Percentiles rank a stretch among this genome's conserved stretches.
These are phyloP conservation scores for Acer negundo DNA, from an alignment of 345 rosid genomes.

Conservation along the genomic window DNA sequence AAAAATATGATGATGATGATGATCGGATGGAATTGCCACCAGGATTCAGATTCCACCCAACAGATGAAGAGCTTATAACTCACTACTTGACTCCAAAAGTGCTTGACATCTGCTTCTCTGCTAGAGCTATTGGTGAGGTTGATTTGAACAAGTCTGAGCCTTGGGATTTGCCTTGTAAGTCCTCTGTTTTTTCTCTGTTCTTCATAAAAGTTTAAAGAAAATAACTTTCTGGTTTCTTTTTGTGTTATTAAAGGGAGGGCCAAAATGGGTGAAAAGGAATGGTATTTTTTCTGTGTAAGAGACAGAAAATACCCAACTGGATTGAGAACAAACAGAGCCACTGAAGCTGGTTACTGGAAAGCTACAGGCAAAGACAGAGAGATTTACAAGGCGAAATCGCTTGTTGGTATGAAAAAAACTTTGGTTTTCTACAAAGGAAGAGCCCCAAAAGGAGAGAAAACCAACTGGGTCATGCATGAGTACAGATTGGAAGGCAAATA, in stretches of 20 bases:
- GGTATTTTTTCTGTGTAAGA: conserved; percentile 77
- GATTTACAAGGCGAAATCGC: conserved; percentile 45
- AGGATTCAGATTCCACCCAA: conserved; percentile 65
- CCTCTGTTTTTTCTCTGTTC: not conserved
- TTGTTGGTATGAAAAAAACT: conserved; percentile 97
- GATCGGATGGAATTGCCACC: conserved; percentile 60
- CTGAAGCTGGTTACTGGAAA: conserved; percentile 62
- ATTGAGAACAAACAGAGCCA: conserved; percentile 65
- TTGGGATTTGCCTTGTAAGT: conserved; percentile 69
- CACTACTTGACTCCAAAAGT: conserved; percentile 55
- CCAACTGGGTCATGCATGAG: conserved; percentile 92
- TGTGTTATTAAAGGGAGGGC: conserved; percentile 38
- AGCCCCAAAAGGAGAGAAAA: conserved; percentile 79
- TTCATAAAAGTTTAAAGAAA: not conserved
- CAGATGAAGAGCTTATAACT: conserved; percentile 61
- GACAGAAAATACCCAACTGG: conserved; percentile 87
- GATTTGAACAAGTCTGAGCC: conserved; percentile 74
- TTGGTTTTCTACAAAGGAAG: conserved; percentile 82
- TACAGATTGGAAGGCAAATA: conserved; percentile 74
- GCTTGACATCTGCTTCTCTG: conserved; percentile 35
- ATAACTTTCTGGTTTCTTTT: not conserved
- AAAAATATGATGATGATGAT: conserved; percentile 21
- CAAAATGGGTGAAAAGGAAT: conserved; percentile 64
- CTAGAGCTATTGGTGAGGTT: conserved; percentile 60
- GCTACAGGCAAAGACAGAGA: conserved; percentile 76